Conservation (phyloP, 1,284 basidiomycete genomes). For the Ceratobasidium sp. region DNA sequence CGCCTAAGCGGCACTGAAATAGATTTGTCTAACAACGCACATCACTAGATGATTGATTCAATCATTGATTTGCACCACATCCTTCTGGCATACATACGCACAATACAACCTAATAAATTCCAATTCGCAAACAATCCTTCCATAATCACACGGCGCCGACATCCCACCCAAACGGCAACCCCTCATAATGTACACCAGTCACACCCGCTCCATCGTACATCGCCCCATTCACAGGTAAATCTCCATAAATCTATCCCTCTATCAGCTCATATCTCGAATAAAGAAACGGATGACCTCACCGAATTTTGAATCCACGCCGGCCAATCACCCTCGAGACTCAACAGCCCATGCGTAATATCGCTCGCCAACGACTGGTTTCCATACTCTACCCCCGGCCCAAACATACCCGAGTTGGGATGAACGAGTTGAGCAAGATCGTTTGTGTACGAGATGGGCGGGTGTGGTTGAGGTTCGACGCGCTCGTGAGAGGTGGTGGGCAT, state of each 20-base stretch:
- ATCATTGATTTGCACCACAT: no score
- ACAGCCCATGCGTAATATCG: slow-evolving; percentile 29
- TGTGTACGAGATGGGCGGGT: slow-evolving; percentile 3
- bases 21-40: no score
- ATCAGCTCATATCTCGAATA: neutral
- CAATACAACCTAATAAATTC: no score
- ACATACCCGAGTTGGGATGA: neutral
- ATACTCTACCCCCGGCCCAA: slow-evolving; percentile 4
- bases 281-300: neutral
- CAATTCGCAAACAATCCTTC: no score
- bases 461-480: slow-evolving; percentile 4
- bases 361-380: slow-evolving; percentile 10
- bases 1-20: no score
- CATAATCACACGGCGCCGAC: neutral
- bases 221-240: slow-evolving; percentile 2
- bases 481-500: neutral
- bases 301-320: slow-evolving; percentile 38
- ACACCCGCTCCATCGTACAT: neutral
- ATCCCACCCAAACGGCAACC: slow-evolving; percentile 1
- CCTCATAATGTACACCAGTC: neutral
- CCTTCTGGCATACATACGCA: no score
- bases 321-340: slow-evolving; percentile 35
- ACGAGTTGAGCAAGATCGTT: slow-evolving; percentile 19
- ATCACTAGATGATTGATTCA: no score
- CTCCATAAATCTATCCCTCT: slow-evolving; percentile 20